Evolutionary conservation across 2,329 filamentous ascomycete species (phyloP).

Genomic region (Fusarium anguioides): DNA sequence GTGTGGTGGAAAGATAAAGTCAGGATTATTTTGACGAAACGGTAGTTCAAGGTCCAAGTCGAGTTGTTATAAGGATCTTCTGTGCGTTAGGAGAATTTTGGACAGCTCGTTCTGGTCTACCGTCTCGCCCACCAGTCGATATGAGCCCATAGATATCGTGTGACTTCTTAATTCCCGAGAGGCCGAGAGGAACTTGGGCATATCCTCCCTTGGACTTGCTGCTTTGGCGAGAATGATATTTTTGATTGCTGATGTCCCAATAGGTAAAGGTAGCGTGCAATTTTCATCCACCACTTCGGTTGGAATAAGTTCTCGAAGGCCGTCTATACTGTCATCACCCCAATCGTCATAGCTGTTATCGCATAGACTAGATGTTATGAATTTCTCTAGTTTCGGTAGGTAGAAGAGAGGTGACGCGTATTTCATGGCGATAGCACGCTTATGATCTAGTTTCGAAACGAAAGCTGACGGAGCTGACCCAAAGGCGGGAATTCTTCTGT

Average conservation of each 20-base stretch:
- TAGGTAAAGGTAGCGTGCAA: rapidly evolving
- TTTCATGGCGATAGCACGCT: not conserved
- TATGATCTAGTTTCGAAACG: not conserved
- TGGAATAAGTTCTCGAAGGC: too few relatives aligned
- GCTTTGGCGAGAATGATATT: not conserved
- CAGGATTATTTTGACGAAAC: not conserved
- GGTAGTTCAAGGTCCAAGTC: too few relatives aligned
- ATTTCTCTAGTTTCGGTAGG: not conserved
- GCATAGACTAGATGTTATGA: not conserved
- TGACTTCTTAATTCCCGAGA: not conserved
- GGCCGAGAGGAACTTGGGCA: not conserved
- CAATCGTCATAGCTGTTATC: too few relatives aligned
- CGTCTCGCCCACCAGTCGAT: too few relatives aligned
- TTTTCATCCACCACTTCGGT: too few relatives aligned
- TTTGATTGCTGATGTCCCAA: not conserved
- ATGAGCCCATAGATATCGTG: not conserved
- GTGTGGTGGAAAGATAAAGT: too few relatives aligned
- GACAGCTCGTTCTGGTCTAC: not conserved
- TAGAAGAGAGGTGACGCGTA: not conserved
- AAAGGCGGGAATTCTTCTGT: rapidly evolving
- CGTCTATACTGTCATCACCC: too few relatives aligned
- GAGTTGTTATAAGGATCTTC: not conserved
- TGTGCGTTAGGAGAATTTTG: rapidly evolving
- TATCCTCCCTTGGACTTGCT: not conserved
- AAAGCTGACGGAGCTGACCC: not conserved